A percentile compares a stretch with the other conserved stretches of the same genome.
Evolutionary conservation across 1,284 basidiomycete species (phyloP).

Genomic region (Tremellales sp.): DNA sequence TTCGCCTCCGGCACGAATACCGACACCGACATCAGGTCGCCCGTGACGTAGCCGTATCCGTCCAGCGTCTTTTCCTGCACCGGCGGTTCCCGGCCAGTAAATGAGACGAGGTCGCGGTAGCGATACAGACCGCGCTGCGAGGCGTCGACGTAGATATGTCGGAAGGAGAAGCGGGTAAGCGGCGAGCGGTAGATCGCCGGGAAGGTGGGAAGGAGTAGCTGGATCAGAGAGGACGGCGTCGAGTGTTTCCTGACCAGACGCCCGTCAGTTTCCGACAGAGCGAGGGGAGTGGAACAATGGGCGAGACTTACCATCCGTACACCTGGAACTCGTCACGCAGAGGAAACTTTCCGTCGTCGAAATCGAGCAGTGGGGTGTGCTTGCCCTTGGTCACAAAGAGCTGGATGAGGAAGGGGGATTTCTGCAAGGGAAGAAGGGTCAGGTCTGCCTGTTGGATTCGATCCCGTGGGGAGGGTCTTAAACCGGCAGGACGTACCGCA

Average conservation of each 20-base stretch:
- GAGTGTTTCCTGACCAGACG: slow-evolving; percentile 30
- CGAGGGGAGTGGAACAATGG: neutral
- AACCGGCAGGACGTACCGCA: neutral
- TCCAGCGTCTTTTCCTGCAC: slow-evolving; percentile 39
- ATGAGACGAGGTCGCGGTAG: slow-evolving; percentile 32
- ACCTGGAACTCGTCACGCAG: slow-evolving; percentile 37
- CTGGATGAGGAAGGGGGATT: slow-evolving; percentile 41
- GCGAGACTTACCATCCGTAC: slow-evolving; percentile 38
- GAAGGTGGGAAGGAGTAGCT: slow-evolving; percentile 38
- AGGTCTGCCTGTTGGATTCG: neutral
- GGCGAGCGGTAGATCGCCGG: slow-evolving; percentile 40
- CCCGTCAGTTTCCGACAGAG: neutral
- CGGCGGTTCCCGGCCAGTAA: slow-evolving; percentile 31
- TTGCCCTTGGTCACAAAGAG: slow-evolving; percentile 38
- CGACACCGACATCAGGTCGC: slow-evolving; percentile 38
- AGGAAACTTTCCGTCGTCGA: slow-evolving; percentile 40
- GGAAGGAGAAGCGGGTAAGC: slow-evolving; percentile 33
- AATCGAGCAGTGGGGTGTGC: slow-evolving; percentile 39
- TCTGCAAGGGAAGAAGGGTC: slow-evolving; percentile 3
- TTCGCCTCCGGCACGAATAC: slow-evolving; percentile 37
- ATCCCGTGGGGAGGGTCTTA: neutral
- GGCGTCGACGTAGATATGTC: slow-evolving; percentile 45
- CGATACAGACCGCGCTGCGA: slow-evolving; percentile 37
- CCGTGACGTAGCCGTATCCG: slow-evolving; percentile 40
- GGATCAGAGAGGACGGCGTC: slow-evolving; percentile 37